Percentiles rank a stretch among this genome's conserved stretches.
Evolutionary conservation across 225 moss, liverwort and hornwort genomes (phyloP).

Genomic region (Bryoerythrophyllum caledonicum): DNA sequence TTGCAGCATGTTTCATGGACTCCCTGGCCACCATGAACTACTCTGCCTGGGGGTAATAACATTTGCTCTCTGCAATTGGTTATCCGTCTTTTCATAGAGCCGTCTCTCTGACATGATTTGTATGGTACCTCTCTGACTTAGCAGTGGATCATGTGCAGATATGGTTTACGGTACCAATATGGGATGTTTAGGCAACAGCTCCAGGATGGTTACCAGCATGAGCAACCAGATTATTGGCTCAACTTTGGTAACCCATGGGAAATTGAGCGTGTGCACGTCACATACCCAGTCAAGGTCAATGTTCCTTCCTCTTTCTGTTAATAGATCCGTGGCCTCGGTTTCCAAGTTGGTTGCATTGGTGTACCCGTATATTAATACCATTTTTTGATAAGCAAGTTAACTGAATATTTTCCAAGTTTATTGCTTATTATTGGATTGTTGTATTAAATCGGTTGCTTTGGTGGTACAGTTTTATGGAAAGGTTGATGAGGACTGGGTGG

Average conservation of each 20-base stretch:
- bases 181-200: conserved; percentile 91
- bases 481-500: conserved; percentile 71
- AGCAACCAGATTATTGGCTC: conserved; percentile 97
- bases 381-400: too few species aligned
- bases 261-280: conserved; percentile 91
- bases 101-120: conserved; percentile 2
- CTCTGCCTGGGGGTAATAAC: conserved; percentile 77
- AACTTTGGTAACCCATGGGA: conserved; percentile 99
- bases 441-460: conserved; percentile 14
- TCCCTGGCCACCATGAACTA: conserved; percentile 97
- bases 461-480: conserved; percentile 75
- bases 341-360: not conserved
- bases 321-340: conserved; percentile 16
- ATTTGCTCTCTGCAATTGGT: conserved; percentile 6
- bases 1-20: conserved; percentile 93
- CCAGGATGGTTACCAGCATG: conserved; percentile 87
- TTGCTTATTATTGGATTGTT: too few species aligned
- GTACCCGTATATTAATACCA: too few species aligned
- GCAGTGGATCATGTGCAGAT: conserved; percentile 48
- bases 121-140: not conserved
- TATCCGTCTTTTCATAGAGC: not conserved
- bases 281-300: conserved; percentile 72
- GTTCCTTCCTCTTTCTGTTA: conserved; percentile 1
- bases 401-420: too few species aligned
- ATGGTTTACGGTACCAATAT: conserved; percentile 92